Base-by-base conservation (phyloP, 2,329 filamentous ascomycete genomes). In the Mycogone perniciosa region DNA sequence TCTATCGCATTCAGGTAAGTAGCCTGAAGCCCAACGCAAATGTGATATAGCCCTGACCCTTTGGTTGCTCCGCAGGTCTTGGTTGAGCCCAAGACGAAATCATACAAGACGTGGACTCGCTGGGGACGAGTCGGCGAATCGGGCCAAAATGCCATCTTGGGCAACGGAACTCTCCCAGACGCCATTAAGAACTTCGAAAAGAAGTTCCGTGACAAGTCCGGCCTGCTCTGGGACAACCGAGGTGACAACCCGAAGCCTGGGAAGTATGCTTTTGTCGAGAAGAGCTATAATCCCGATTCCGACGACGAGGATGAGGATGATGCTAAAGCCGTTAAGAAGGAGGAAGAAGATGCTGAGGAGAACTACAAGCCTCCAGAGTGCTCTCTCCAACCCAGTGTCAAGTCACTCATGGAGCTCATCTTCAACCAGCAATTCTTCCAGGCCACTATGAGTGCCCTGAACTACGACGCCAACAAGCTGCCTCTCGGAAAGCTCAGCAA, bases 401-500 rank as follows among this genome's bases (percentile, higher is more conserved):
- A 89, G 62, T 70, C 81, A 7, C 71, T 95, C 20, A 84, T 95
- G 76, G 71, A 83, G 53, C 79, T 95, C 56, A 95, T 96, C 54
- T 95, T 95, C 75, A 91, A 95, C 65, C 76, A 81, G 51, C 65
- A 83, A 26, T 84, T 85, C 63, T 89, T 95, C 66, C 73, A 80
- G 26, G 76, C 76, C 20, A 79, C 81, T 34, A 86, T 89, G 82
- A 64, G 68, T 1, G 73, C 78, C 1, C 72, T 89, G 57, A 86
- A 87, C 57, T 89, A 89, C 58, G 84, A 89, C 58, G 75, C 79
- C 7, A 75, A 85, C 56, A 95, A 95, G 66, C 72, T 95, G 38
- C 89, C 89, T 0, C 73, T 95, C 1, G 90, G 89, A 4, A 95
- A 93, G 64, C 76, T 95, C 27, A 89, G 87, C 73, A 89, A 91